A percentile compares a stretch with the other conserved stretches of the same genome.
Conservation (phyloP, 2,329 filamentous ascomycete genomes). For the Colletotrichum sojae region DNA sequence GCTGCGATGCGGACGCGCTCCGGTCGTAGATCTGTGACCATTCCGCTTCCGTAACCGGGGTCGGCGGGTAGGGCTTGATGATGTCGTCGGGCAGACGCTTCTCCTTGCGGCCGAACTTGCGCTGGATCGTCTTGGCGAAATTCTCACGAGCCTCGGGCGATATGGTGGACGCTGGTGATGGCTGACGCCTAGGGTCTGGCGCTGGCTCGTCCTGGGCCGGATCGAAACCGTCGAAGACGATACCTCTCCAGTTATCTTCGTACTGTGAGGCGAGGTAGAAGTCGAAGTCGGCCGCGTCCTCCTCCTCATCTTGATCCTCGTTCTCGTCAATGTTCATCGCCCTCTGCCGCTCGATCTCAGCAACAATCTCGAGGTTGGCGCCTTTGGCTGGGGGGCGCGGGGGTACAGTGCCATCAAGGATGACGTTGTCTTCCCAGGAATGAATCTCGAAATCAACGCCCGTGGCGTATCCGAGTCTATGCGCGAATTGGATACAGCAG, state of each 20-base stretch:
- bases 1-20: not conserved
- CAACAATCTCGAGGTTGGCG: not conserved
- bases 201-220: not conserved
- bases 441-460: constrained; percentile 11
- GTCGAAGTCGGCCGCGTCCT: not conserved
- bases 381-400: not conserved
- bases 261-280: not conserved
- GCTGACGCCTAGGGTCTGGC: not conserved
- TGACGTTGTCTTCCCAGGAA: constrained; percentile 18
- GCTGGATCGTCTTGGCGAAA: not conserved
- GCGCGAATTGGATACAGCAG: constrained; percentile 2
- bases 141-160: not conserved
- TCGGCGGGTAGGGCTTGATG: not conserved
- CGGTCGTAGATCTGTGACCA: not conserved
- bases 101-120: not conserved
- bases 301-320: not conserved
- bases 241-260: not conserved
- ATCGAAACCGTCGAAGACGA: not conserved
- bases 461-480: fast-evolving
- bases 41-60: not conserved
- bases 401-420: constrained; percentile 4
- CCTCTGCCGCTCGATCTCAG: no score
- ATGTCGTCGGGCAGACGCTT: not conserved
- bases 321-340: not conserved
- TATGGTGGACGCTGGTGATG: not conserved